Base-by-base conservation (phyloP, 805 yeast genomes). In the Zygosaccharomyces pseudorouxii region DNA sequence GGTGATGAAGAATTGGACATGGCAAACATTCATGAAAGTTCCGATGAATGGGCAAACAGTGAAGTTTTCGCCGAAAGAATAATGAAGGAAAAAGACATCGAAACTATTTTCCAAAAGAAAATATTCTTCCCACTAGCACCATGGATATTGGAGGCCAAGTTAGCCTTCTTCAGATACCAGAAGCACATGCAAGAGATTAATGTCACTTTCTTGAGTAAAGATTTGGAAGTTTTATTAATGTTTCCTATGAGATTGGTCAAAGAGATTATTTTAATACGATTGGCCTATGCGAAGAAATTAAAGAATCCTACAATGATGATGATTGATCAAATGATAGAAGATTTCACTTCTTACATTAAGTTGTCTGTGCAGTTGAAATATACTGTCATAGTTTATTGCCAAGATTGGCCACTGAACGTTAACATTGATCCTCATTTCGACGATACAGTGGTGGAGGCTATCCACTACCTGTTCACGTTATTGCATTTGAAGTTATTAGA, bases 321-420 rank as follows among this genome's bases (percentile, higher is more conserved):
- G 83, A 87, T 93, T 56, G 99, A 93, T 66, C 97, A 92, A 68
- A 84, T 89, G 77, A 78, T 92, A 52, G 89, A 81, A 40, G 96
- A 89, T 63, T 85, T 92, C 63, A 82, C 82, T 55, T 76, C 82
- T 2, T 89, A 88, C 62, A 78, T 92, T 48, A 76, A 79, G 42
- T 71, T 89, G 29, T 90, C 96, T 0, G 74, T 88, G 14, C 85
- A 81, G 54, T 79, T 89, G 44, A 83, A 89, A 62, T 79, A 78
- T 49, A 80, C 88, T 0, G 77, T 84, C 41, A 68, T 75, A 23
- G 82, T 78, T 42, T 84, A 81, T 56, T 74, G 80, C 55, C 63
- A 66, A 3, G 77, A 78, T 6, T 89, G 96, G 96, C 76, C 82
- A 3, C 74, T 86, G 23, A 75, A 80, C 2, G 80, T 82, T 48